These are phyloP conservation scores for Brassica rapa DNA, from an alignment of 345 rosid species.

Conservation along the genomic window DNA sequence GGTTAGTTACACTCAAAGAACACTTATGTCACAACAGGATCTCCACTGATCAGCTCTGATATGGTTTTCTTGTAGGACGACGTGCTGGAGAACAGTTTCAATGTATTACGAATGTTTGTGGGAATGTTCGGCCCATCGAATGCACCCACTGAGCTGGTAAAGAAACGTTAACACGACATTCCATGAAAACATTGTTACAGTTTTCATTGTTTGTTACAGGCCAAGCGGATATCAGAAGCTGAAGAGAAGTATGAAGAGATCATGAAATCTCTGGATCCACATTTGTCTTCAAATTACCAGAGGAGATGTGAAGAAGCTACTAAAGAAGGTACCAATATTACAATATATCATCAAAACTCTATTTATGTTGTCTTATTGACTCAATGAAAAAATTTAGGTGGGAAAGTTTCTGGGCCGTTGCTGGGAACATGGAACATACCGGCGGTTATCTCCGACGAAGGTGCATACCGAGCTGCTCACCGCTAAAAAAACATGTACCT, in stretches of 20 bases:
- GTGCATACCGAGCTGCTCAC: constrained; percentile 48
- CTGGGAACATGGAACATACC: constrained; percentile 88
- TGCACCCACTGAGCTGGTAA: constrained; percentile 76
- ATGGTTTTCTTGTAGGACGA: constrained; percentile 60
- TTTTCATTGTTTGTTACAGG: constrained; percentile 45
- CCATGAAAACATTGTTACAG: neutral
- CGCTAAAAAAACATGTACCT: neutral
- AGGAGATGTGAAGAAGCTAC: constrained; percentile 90
- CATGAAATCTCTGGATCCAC: constrained; percentile 61
- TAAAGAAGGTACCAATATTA: constrained; percentile 62
- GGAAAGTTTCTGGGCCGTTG: constrained; percentile 55
- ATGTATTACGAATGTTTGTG: constrained; percentile 79
- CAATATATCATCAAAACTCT: neutral
- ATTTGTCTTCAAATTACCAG: constrained; percentile 56
- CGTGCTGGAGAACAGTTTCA: constrained; percentile 77
- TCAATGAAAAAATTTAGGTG: constrained; percentile 48
- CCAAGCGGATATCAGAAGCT: constrained; percentile 67
- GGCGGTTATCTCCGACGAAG: constrained; percentile 62
- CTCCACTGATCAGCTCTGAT: neutral
- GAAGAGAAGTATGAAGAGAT: constrained; percentile 64
- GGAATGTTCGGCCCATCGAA: constrained; percentile 65
- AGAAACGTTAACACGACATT: constrained; percentile 18
- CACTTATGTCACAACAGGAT: neutral
- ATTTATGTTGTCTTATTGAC: neutral
- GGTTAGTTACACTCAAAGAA: constrained; percentile 45